Conservation (phyloP, 305 asterid species). For the Fraxinus ornus region DNA sequence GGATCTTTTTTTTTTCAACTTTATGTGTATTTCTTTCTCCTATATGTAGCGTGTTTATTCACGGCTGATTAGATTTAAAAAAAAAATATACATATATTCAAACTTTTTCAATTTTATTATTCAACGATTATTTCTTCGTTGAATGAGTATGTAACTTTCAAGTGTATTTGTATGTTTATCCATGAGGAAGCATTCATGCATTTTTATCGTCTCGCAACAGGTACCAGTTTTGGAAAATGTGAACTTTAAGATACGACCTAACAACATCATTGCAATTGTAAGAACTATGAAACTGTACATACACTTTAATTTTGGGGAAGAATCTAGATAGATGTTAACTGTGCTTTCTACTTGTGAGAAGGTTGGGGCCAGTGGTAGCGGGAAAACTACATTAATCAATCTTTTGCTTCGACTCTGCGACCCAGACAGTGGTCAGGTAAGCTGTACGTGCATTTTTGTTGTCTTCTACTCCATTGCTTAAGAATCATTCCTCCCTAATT, state of each 20-base stretch:
- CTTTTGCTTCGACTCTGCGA: slow-evolving; percentile 49
- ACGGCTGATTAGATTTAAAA: neutral
- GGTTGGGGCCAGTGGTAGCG: slow-evolving; percentile 50
- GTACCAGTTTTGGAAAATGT: slow-evolving; percentile 42
- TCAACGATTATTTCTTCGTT: neutral
- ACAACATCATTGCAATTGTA: slow-evolving; percentile 49
- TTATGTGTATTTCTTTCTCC: neutral
- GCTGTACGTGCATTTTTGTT: neutral
- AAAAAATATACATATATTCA: neutral
- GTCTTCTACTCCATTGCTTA: neutral
- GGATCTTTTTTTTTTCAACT: neutral
- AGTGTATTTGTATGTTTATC: neutral
- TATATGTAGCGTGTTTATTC: neutral
- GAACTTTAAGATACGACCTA: slow-evolving; percentile 42
- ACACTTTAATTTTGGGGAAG: slow-evolving; percentile 2
- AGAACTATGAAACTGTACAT: slow-evolving; percentile 17
- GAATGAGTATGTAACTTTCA: neutral
- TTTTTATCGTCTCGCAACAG: slow-evolving; percentile 31
- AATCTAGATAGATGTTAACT: slow-evolving; percentile 15
- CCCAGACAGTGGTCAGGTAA: slow-evolving; percentile 49
- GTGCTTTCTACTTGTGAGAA: slow-evolving; percentile 21
- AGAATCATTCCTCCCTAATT: neutral
- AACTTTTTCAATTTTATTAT: neutral
- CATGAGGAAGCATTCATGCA: neutral
- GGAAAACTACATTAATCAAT: slow-evolving; percentile 29